Evolutionary conservation across 1,284 basidiomycete species (phyloP), one percentile per base, ranked within the genome.

Genomic region (Melampsora occidentalis): DNA sequence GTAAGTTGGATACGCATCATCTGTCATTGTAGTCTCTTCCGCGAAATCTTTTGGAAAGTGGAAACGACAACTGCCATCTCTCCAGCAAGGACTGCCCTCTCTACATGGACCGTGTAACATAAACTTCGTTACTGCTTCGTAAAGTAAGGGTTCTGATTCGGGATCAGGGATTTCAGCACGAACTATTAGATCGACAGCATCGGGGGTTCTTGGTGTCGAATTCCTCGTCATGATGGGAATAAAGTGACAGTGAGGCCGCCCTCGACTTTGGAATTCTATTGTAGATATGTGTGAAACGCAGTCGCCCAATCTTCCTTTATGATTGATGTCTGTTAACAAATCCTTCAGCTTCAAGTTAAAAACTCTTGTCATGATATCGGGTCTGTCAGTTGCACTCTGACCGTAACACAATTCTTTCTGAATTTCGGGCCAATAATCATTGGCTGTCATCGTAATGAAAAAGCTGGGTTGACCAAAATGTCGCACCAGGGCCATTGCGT

Each of bases 391-490:
- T n/a, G 61, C 22, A 7, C 9, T 33, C 31, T 63, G n/a, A 6
- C 31, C 18, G 20, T 31, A 39, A 22, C 46, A 5, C 7, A 66
- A 35, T 14, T 39, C 14, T 5, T 20, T 14, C 42, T 31, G 59
- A 39, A 85, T 84, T 79, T 84, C 84, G 6, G 80, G 81, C 84
- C 84, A 85, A 0, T 83, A 79, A 0, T 83, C 79, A 77, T 85
- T 85, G 80, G 83, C 84, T 0, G 83, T 84, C 80, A 84, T 81
- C 0, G 84, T 85, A 70, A 84, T 78, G 78, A 85, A 85, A 66
- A 84, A 83, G 4, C 82, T 83, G 0, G 83, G 84, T 12, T 75
- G 75, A 1, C 83, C 84, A 51, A 67, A 78, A 0, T 76, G 66
- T 2, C 79, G 78, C 0, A 83, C 84, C 77, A 85, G 80, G 1